phyloP scores from a whole-genome alignment of 2,329 filamentous ascomycete species.

The Aspergillus pseudoterreus region DNA sequence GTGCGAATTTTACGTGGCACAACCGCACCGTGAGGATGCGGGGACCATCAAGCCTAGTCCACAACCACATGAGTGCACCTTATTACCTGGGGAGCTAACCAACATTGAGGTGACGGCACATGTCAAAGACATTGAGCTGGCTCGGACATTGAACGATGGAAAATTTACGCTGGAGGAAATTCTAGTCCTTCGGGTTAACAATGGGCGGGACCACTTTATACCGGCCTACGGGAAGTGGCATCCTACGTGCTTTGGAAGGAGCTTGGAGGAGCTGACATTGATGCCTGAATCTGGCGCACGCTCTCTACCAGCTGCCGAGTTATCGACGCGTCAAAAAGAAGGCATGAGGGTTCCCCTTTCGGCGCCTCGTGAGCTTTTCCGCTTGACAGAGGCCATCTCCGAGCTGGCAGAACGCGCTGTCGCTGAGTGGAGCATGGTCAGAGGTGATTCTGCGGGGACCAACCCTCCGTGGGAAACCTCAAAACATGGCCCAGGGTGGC shows the following conservation, averaged over 20 bases:
- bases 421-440: slow-evolving; percentile 61
- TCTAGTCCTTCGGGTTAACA: slow-evolving; percentile 75
- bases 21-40: slow-evolving; percentile 40
- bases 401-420: slow-evolving; percentile 55
- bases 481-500: slow-evolving; percentile 50
- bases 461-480: slow-evolving; percentile 50
- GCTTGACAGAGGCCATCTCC: slow-evolving; percentile 76
- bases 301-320: slow-evolving; percentile 48
- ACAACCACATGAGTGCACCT: slow-evolving; percentile 53
- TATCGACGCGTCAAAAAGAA: slow-evolving; percentile 29
- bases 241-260: slow-evolving; percentile 77
- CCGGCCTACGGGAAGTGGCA: slow-evolving; percentile 75
- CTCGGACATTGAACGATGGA: slow-evolving; percentile 69
- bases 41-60: slow-evolving; percentile 23
- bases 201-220: slow-evolving; percentile 88
- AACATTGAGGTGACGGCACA: slow-evolving; percentile 65
- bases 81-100: slow-evolving; percentile 82
- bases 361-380: slow-evolving; percentile 83
- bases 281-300: slow-evolving; percentile 77
- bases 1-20: slow-evolving; percentile 66
- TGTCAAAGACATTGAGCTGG: slow-evolving; percentile 61
- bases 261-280: slow-evolving; percentile 81
- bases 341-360: slow-evolving; percentile 58
- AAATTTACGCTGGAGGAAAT: slow-evolving; percentile 72
- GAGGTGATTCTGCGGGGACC: slow-evolving; percentile 33